Evolutionary conservation across 768 basidiomycete genomes (phyloP), one percentile per base, ranked within the genome.

Genomic region (Porpolomopsis calyptriformis): DNA sequence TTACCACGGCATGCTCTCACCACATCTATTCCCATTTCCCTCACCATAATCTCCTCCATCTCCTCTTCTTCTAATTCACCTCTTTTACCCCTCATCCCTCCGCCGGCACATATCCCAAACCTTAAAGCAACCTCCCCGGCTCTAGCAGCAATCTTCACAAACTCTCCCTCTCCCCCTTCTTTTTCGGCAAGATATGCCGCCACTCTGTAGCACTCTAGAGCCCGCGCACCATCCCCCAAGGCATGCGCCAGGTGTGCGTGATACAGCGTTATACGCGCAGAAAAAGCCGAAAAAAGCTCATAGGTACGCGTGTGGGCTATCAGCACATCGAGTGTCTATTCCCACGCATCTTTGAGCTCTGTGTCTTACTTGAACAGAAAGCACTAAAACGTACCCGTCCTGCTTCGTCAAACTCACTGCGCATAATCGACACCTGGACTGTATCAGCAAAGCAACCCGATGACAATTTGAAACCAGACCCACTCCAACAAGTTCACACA

Each of bases 241-340:
- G 82, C 76, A 57, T 89, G 85, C 4, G 82, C 79, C 23, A 88
- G 73, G 49, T 89, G 83, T 0, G 78, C 85, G 43, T 84, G 73
- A 47, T 80, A 72, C 5, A 88, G 66, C 4, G 80, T 71, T 9
- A 86, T 76, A 3, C 81, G 76, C 0, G 79, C 71, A 1, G 77
- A 66, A 54, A 79, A 86, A 0, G 59, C 41, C 2, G 59, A 49
- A 53, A 82, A 89, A 31, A 85, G 61, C n/a, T 60, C 56, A 43
- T 73, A 58, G 0, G 74, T 77, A 7, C 82, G 77, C 4, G 76
- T 70, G 52, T 82, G 80, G 1, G 84, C 74, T 34, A 82, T 76
- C 2, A 83, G 60, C 1, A 60, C 53, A 45, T 67, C 56, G 1
- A 81, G 67, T 20, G 69, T 64, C 68, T 69, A 50, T 46, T 5